Base-by-base conservation (phyloP, 2,329 filamentous ascomycete species). In the Thermothelomyces thermophilus region DNA sequence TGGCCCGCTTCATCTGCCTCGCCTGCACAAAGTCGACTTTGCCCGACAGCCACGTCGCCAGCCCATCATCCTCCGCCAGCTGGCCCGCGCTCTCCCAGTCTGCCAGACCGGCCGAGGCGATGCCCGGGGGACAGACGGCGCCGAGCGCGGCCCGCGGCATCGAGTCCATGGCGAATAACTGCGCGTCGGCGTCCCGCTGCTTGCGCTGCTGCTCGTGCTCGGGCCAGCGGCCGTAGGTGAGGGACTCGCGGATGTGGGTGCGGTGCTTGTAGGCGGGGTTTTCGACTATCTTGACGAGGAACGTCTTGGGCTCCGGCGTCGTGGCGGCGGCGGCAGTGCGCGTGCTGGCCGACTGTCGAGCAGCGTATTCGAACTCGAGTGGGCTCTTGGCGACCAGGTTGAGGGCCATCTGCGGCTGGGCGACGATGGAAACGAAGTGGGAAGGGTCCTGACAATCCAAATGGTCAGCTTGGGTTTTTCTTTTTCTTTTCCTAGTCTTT, bases 391-490 rank as follows among this genome's bases (percentile, higher is more conserved):
- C 51, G 33, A 76, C 52, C n/a, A 79, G 65, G 31, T 58, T 56
- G 2, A 56, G 50, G 11, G 71, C 75, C 11, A 66, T 69, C 3
- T 66, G 62, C 14, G 63, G 58, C 16, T 66, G 69, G 41, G 65
- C 67, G 16, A 75, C 70, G 20, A 80, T 65, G 11, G 72, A 73
- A 35, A 80, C 63, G 60, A 79, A 81, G 19, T 73, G 72, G 19
- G 70, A 68, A 22, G 70, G 66, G 37, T 73, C 69, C 74, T 77
- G 49, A 7, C 17, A n/a, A n/a, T n/a, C 2, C 6, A n/a, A 16
- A 16, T 2, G 4, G 31, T 34, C 16, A 31, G 14, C 14, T 24
- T 3, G 16, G 33, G 2, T 10, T 8, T 34, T n/a, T n/a, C n/a
- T n/a, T n/a, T n/a, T n/a, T n/a, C n/a, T n/a, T n/a, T n/a, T n/a